Evolutionary conservation across 2,329 filamentous ascomycete genomes (phyloP).

Genomic region (Hypoxylon sp.): DNA sequence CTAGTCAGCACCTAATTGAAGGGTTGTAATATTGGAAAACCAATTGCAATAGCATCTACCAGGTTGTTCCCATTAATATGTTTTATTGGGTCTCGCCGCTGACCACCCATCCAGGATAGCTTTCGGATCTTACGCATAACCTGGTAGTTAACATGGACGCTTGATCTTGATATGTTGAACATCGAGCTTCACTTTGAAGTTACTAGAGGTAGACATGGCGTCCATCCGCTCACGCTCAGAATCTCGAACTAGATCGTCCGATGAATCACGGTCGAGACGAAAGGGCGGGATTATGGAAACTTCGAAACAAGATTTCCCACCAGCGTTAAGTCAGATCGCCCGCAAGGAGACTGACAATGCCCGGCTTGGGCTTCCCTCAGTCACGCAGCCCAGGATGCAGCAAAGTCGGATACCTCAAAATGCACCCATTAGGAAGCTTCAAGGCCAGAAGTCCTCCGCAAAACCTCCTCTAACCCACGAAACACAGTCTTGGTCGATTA

Average conservation of each 20-base stretch:
- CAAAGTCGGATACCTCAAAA: constrained; percentile 58
- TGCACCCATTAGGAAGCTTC: constrained; percentile 48
- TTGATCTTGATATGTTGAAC: constrained; percentile 48
- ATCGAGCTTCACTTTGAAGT: constrained; percentile 36
- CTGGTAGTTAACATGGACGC: constrained; percentile 44
- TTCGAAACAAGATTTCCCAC: constrained; percentile 48
- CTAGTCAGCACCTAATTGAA: constrained; percentile 46
- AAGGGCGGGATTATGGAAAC: constrained; percentile 51
- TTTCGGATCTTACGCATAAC: constrained; percentile 20
- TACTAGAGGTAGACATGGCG: constrained; percentile 53
- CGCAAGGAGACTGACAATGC: constrained; percentile 50
- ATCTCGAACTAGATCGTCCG: constrained; percentile 47
- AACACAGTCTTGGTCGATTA: constrained; percentile 61
- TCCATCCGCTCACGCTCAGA: constrained; percentile 51
- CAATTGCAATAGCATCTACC: constrained; percentile 30
- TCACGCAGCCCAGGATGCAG: constrained; percentile 48
- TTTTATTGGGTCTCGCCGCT: constrained; percentile 34
- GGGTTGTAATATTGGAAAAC: constrained; percentile 29
- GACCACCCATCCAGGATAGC: constrained; percentile 35
- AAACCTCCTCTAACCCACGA: constrained; percentile 60
- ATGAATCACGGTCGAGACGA: constrained; percentile 49
- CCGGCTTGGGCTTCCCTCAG: constrained; percentile 40
- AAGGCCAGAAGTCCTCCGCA: constrained; percentile 40
- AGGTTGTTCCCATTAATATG: constrained; percentile 40
- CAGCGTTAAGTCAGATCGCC: constrained; percentile 45